Evolutionary conservation across 768 basidiomycete species (phyloP).

Genomic region (Russula sp.): DNA sequence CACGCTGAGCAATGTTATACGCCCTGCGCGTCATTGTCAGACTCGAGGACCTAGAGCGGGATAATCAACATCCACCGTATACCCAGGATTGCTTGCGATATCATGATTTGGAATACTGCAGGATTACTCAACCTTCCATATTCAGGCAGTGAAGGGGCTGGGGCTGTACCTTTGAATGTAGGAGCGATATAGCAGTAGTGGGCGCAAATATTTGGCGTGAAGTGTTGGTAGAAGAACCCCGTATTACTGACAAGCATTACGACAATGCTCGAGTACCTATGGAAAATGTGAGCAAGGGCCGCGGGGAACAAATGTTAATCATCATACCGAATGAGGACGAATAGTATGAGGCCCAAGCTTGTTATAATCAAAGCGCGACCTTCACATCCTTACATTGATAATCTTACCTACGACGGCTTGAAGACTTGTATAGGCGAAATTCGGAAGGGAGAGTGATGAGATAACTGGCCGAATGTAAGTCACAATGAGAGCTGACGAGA

Average conservation of each 20-base stretch:
- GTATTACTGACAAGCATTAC: constrained; percentile 46
- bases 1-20: constrained; percentile 50
- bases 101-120: constrained; percentile 52
- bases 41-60: background rate
- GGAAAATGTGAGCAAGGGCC: background rate
- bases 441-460: constrained; percentile 18
- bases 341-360: constrained; percentile 13
- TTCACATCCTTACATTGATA: background rate
- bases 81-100: constrained; percentile 59
- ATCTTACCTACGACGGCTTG: constrained; percentile 1
- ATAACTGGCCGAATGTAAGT: constrained; percentile 11
- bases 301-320: background rate
- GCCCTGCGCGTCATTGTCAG: constrained; percentile 33
- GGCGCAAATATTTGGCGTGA: constrained; percentile 40
- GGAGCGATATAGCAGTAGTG: constrained; percentile 47
- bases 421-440: constrained; percentile 12
- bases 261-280: constrained; percentile 39
- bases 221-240: constrained; percentile 49
- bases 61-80: constrained; percentile 37
- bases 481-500: background rate
- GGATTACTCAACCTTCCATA: background rate
- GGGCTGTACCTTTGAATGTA: constrained; percentile 49
- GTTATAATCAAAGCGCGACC: background rate
- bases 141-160: background rate
- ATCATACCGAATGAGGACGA: constrained; percentile 17